Evolutionary conservation across 2,329 filamentous ascomycete genomes (phyloP).

Genomic region (Keithomyces neogunnii): DNA sequence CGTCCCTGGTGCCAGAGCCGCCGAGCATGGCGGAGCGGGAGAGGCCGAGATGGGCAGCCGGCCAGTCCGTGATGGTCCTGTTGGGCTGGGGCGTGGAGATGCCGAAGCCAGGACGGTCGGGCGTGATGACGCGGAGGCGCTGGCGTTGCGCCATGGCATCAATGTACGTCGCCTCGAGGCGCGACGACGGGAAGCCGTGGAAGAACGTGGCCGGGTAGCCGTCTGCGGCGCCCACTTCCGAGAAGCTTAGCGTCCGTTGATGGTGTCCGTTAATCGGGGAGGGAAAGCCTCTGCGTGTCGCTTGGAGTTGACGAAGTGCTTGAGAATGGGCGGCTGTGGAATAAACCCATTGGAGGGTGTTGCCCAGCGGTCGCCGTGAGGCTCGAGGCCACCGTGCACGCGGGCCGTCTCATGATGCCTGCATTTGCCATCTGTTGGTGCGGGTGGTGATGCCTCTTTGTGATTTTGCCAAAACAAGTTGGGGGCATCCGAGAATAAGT

Average conservation of each 20-base stretch:
- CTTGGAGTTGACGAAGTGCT: background rate
- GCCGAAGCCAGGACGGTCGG: slow-evolving; percentile 35
- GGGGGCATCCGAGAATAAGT: too few species aligned
- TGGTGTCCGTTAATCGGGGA: slow-evolving; percentile 25
- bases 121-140: slow-evolving; percentile 25
- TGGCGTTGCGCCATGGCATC: slow-evolving; percentile 16
- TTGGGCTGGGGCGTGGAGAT: slow-evolving; percentile 26
- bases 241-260: slow-evolving; percentile 26
- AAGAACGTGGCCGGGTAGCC: slow-evolving; percentile 29
- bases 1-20: slow-evolving; percentile 21
- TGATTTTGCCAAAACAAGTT: too few species aligned
- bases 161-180: slow-evolving; percentile 24
- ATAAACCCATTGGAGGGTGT: background rate
- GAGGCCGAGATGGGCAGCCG: slow-evolving; percentile 15
- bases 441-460: too few species aligned
- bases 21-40: slow-evolving; percentile 24
- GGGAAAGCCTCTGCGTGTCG: slow-evolving; percentile 18
- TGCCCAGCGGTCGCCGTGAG: too few species aligned
- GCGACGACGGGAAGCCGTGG: slow-evolving; percentile 33
- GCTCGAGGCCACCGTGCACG: too few species aligned
- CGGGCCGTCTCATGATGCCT: too few species aligned
- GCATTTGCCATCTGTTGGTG: too few species aligned
- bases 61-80: slow-evolving; percentile 24
- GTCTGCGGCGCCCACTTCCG: slow-evolving; percentile 25
- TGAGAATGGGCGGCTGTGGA: background rate